phyloP scores from a whole-genome alignment of 1,139 yeast genomes.

The Scheffersomyces stambukii region DNA sequence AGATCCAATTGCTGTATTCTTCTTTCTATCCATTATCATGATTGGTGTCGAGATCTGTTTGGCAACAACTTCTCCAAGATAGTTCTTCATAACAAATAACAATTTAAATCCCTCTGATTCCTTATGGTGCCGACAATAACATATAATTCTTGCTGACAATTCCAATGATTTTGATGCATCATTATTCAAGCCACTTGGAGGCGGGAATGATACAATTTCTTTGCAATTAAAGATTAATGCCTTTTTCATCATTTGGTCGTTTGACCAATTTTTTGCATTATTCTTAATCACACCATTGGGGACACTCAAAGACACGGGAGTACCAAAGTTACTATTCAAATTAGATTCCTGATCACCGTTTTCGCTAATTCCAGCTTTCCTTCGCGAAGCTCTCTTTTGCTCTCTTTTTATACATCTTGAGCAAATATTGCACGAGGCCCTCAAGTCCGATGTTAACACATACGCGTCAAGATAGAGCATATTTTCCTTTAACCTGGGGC shows the following conservation, averaged over 20 bases:
- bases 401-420: constrained; percentile 86
- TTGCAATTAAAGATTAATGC: constrained; percentile 89
- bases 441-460: constrained; percentile 53
- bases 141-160: constrained; percentile 80
- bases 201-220: constrained; percentile 75
- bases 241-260: constrained; percentile 67
- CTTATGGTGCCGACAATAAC: constrained; percentile 93
- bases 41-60: constrained; percentile 69
- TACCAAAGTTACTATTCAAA: constrained; percentile 8
- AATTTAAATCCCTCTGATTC: constrained; percentile 78
- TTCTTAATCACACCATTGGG: constrained; percentile 27
- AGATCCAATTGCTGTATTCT: constrained; percentile 40
- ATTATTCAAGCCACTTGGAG: constrained; percentile 46
- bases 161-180: constrained; percentile 50
- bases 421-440: constrained; percentile 71
- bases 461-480: constrained; percentile 63
- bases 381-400: constrained; percentile 87
- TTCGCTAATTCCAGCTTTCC: constrained; percentile 51
- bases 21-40: constrained; percentile 91
- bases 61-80: constrained; percentile 60
- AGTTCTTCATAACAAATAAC: constrained; percentile 64
- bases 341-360: constrained; percentile 10
- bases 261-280: constrained; percentile 65
- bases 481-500: constrained; percentile 45
- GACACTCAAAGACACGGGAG: constrained; percentile 3